A percentile compares a stretch with the other conserved stretches of the same genome.
These are phyloP conservation scores for Lasiodiplodia sp. DNA, from an alignment of 2,329 filamentous ascomycete species.

Conservation along the genomic window DNA sequence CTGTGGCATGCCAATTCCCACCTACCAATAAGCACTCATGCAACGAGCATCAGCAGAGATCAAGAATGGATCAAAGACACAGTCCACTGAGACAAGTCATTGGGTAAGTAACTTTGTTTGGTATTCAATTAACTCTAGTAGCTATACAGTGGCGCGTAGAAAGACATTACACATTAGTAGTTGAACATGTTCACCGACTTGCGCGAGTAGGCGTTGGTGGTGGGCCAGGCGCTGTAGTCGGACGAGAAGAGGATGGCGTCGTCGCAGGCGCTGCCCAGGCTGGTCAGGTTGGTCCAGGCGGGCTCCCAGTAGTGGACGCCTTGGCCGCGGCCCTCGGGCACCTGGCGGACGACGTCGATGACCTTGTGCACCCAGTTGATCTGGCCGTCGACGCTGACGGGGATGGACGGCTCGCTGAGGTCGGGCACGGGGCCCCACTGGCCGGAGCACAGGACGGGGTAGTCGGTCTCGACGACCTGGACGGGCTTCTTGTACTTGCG, in stretches of 20 bases:
- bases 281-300: slow-evolving; percentile 71
- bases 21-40: no score
- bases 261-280: slow-evolving; percentile 59
- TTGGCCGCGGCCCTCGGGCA: slow-evolving; percentile 56
- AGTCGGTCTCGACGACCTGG: slow-evolving; percentile 73
- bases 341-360: slow-evolving; percentile 61
- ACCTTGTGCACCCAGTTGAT: slow-evolving; percentile 66
- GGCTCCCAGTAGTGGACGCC: slow-evolving; percentile 80
- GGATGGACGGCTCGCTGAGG: slow-evolving; percentile 67
- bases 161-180: slow-evolving; percentile 9
- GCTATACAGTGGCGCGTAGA: neutral
- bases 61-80: no score
- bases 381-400: slow-evolving; percentile 69
- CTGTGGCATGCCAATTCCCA: no score
- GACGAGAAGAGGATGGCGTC: slow-evolving; percentile 55
- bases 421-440: slow-evolving; percentile 51
- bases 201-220: slow-evolving; percentile 61
- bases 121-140: neutral
- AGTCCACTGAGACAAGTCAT: no score
- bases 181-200: slow-evolving; percentile 59
- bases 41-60: no score
- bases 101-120: no score
- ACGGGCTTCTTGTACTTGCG: slow-evolving; percentile 69
- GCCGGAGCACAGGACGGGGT: slow-evolving; percentile 68
- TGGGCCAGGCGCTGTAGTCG: slow-evolving; percentile 69